Percentiles rank a stretch among this genome's conserved stretches.
Conservation (phyloP, 768 basidiomycete species). For the Naematelia encephala region DNA sequence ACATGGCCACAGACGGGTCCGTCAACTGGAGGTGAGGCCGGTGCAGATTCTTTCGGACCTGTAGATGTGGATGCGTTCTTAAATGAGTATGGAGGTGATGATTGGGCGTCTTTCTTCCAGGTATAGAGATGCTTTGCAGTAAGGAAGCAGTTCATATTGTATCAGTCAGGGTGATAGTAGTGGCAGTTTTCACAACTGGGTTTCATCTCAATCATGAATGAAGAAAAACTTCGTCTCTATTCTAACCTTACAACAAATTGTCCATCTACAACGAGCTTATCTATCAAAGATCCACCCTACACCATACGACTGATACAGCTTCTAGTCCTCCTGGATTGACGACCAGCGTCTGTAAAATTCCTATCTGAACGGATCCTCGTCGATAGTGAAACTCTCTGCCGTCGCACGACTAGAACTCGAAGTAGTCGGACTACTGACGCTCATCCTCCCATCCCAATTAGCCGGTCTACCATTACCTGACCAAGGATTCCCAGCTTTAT, state of each 20-base stretch:
- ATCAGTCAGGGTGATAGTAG: no score
- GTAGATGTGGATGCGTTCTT: background rate
- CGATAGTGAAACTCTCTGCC: background rate
- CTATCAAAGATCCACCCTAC: background rate
- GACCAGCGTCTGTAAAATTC: no score
- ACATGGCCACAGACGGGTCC: background rate
- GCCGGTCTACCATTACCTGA: background rate
- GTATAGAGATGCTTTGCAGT: no score
- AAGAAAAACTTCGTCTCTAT: background rate
- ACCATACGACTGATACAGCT: no score
- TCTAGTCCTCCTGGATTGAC: no score
- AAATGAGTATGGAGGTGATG: background rate
- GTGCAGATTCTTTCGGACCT: background rate
- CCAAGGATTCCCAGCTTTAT: background rate
- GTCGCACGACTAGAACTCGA: background rate
- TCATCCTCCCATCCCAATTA: background rate
- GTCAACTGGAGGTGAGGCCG: background rate
- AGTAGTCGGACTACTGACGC: background rate
- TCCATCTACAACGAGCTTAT: background rate
- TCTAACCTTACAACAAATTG: background rate
- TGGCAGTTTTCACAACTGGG: no score
- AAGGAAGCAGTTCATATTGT: no score
- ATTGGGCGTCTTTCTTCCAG: background rate
- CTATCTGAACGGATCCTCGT: background rate
- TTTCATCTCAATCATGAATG: no score